Evolutionary conservation across 1,284 basidiomycete species (phyloP), one percentile per base, ranked within the genome.

Genomic region (Pterulicium gracile): DNA sequence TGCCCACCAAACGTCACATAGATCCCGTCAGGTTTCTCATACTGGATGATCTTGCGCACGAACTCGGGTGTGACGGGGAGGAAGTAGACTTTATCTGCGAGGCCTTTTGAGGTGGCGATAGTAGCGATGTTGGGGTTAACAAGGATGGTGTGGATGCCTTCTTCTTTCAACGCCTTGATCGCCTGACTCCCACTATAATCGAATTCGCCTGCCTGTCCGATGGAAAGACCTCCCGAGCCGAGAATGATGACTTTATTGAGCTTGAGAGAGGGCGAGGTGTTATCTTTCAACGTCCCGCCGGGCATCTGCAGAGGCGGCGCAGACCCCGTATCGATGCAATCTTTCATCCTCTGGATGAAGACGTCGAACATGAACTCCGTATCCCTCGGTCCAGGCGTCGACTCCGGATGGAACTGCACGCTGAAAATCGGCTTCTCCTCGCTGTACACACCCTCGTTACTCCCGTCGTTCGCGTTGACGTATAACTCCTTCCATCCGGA

Each of bases 71-170:
- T 98, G 50, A 98, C 95, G 43, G 95, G 96, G 3, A 98, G 75
- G 76, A 98, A 98, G 73, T 98, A 98, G 47, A 98, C 95, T 67
- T 98, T 98, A 72, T 98, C 95, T 24, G 95, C 95, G 43, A 98
- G 79, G 56, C 95, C 95, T 58, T 92, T 89, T 46, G 91, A 95
- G 1, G 95, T 98, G 47, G 96, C 95, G 56, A 98, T 98, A 34
- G 96, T 98, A n/a, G 95, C 95, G 58, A 98, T 98, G 68, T 98
- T 98, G 41, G 95, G 93, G 66, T 98, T 98, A 60, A 98, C 83
- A 60, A 98, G 83, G 63, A 98, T 90, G 44, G 95, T 98, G 69
- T 96, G 98, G 61, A 98, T 97, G 22, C 95, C 95, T 63, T 98
- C 95, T 64, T 94, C 91, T 68, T 98, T 97, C 54, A 98, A 77